These are phyloP conservation scores for Sphagnum magellanicum DNA, from an alignment of 228 moss, liverwort and hornwort genomes.

Conservation along the genomic window DNA sequence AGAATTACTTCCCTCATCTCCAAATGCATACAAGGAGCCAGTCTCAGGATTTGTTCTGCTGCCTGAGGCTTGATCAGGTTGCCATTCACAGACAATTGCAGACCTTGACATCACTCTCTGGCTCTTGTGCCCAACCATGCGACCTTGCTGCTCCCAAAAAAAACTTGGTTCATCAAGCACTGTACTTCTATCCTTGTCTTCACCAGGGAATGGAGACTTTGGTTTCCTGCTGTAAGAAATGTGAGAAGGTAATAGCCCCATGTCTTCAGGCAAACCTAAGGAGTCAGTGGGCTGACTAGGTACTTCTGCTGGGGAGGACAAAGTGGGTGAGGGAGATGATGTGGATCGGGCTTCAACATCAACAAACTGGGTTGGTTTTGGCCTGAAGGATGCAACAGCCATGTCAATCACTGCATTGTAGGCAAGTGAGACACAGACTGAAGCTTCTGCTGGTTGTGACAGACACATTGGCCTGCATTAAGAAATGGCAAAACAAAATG, in stretches of 20 bases:
- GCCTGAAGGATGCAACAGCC: slow-evolving; percentile 68
- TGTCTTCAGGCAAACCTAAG: slow-evolving; percentile 4
- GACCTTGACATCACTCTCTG: slow-evolving; percentile 55
- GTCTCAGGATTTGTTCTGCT: slow-evolving; percentile 16
- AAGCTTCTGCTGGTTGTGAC: slow-evolving; percentile 46
- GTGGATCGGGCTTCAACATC: slow-evolving; percentile 28
- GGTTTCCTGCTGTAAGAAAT: slow-evolving; percentile 33
- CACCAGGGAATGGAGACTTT: slow-evolving; percentile 1
- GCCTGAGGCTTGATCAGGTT: not conserved
- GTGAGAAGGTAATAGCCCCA: slow-evolving; percentile 48
- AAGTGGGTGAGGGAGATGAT: slow-evolving; percentile 20
- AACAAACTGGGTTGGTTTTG: slow-evolving; percentile 33
- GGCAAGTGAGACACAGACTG: slow-evolving; percentile 59
- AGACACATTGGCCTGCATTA: slow-evolving; percentile 49
- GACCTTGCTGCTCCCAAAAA: slow-evolving; percentile 34
- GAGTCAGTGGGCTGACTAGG: slow-evolving; percentile 30
- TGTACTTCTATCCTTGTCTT: not conserved
- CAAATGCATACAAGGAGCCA: slow-evolving; percentile 61
- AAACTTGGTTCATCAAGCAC: not conserved
- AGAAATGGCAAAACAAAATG: not conserved
- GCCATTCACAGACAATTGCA: slow-evolving; percentile 52
- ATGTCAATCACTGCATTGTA: slow-evolving; percentile 37
- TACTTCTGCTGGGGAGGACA: slow-evolving; percentile 23
- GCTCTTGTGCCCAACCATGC: slow-evolving; percentile 74
- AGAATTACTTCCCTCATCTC: slow-evolving; percentile 70